Conservation (phyloP, 306 rosid genomes). For the Cucumis cinereus region DNA sequence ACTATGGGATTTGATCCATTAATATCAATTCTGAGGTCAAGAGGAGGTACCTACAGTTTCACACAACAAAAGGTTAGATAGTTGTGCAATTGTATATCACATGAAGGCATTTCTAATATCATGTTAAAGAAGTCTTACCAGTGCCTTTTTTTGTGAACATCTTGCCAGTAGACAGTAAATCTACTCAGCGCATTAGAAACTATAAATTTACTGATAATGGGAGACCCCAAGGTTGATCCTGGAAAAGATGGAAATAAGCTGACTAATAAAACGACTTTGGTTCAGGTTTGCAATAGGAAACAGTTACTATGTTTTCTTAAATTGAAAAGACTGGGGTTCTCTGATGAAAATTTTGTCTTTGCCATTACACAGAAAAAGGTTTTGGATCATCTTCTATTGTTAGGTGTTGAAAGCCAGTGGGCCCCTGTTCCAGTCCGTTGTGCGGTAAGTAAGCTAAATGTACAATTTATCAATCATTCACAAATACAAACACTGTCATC, state of each 20-base stretch:
- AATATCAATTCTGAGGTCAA: conserved; percentile 57
- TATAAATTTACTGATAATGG: conserved; percentile 52
- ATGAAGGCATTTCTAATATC: neutral
- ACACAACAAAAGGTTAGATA: conserved; percentile 91
- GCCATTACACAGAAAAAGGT: conserved; percentile 46
- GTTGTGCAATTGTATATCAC: conserved; percentile 19
- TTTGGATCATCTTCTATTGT: conserved; percentile 68
- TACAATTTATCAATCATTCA: neutral
- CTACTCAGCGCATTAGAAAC: conserved; percentile 79
- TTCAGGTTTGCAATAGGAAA: conserved; percentile 47
- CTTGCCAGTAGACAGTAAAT: conserved; percentile 95
- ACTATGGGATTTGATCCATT: conserved; percentile 78
- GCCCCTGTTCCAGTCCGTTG: conserved; percentile 79
- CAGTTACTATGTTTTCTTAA: conserved; percentile 1
- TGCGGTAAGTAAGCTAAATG: conserved; percentile 46
- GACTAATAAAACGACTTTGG: conserved; percentile 59
- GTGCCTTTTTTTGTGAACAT: conserved; percentile 23
- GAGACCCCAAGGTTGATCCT: conserved; percentile 61
- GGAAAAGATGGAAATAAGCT: conserved; percentile 67
- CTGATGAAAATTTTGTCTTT: conserved; percentile 19
- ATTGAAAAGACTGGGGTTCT: conserved; percentile 14
- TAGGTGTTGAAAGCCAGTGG: conserved; percentile 94
- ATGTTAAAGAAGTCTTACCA: conserved; percentile 19
- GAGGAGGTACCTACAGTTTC: conserved; percentile 63
- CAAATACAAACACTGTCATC: neutral